Evolutionary conservation across 768 basidiomycete genomes (phyloP).

Genomic region (Amanita muscaria): DNA sequence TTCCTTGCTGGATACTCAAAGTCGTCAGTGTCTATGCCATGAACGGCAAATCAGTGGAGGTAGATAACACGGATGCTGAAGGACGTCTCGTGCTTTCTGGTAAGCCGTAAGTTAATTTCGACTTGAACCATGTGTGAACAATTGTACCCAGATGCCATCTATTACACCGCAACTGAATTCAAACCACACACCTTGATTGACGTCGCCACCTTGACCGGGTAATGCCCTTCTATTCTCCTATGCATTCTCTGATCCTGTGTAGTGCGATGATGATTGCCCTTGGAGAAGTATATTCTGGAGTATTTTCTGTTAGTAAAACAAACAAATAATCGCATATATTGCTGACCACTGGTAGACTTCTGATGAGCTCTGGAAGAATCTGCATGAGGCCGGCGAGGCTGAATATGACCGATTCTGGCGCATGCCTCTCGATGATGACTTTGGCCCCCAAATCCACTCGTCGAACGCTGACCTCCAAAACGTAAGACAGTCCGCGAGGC

Average conservation of each 20-base stretch:
- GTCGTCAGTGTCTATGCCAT: slow-evolving; percentile 62
- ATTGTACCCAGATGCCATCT: slow-evolving; percentile 56
- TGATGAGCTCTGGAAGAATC: slow-evolving; percentile 62
- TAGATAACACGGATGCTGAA: slow-evolving; percentile 85
- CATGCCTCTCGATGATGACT: slow-evolving; percentile 82
- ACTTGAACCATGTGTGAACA: neutral
- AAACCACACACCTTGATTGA: slow-evolving; percentile 80
- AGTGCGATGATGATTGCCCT: slow-evolving; percentile 69
- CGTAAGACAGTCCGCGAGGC: slow-evolving; percentile 30
- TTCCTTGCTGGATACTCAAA: neutral
- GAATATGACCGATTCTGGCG: slow-evolving; percentile 87
- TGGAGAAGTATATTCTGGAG: slow-evolving; percentile 70
- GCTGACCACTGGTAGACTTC: slow-evolving; percentile 40
- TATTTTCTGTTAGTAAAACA: slow-evolving; percentile 52
- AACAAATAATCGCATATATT: too few relatives aligned
- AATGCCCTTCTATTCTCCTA: slow-evolving; percentile 10
- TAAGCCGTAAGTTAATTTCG: slow-evolving; percentile 17
- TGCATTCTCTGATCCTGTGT: neutral
- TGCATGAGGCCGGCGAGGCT: slow-evolving; percentile 58
- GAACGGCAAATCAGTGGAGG: slow-evolving; percentile 82
- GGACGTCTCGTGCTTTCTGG: slow-evolving; percentile 71
- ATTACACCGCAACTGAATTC: slow-evolving; percentile 69
- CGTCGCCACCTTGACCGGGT: slow-evolving; percentile 84
- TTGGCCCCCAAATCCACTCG: slow-evolving; percentile 62
- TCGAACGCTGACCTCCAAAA: slow-evolving; percentile 82